Base-by-base conservation (phyloP, 2,329 filamentous ascomycete genomes). In the Fusarium bulbicola region DNA sequence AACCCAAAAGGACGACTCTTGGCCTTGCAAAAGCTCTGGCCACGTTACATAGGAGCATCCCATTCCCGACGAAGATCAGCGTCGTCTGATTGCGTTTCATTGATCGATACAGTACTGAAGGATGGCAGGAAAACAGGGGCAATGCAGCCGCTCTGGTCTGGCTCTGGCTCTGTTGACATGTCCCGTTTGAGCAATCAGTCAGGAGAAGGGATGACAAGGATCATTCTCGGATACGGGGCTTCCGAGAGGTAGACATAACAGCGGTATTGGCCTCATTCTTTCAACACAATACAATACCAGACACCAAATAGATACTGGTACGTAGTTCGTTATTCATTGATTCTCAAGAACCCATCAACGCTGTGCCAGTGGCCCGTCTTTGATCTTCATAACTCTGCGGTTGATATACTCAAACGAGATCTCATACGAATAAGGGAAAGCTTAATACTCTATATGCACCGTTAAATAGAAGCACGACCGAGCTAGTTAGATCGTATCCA, bases 81-180 rank as follows among this genome's bases (percentile, higher is more conserved):
- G 32, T 34, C 34, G 52, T 49, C 43, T 66, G 40, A 53, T 59
- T 46, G 57, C 61, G 64, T 68, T 68, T 46, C 65, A 63, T 42
- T 56, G 50, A 68, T 57, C 58, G 50, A 57, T 68, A 40, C 36
- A 18, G 10, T 37, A 43, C 46, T 52, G 49, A n/a, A 28, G 42
- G 58, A 69, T 52, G 58, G 40, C 59, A 47, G n/a, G 20, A 57
- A 46, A 68, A 56, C 65, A 68, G 66, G 64, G 58, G 57, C 64
- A 63, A 14, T 20, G 24, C 34, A 39, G 26, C 34, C 14, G 34
- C 50, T 39, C 24, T 37, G 16, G 21, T 28, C 50, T 28, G 21
- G 34, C 32, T 30, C 20, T 37, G 21, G 34, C 32, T 30, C 20
- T 37, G n/a, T 59, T 28, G 32, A 39, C 43, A 50, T 52, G 43